phyloP scores from a whole-genome alignment of 305 asterid genomes.

The Euphrasia arctica region DNA sequence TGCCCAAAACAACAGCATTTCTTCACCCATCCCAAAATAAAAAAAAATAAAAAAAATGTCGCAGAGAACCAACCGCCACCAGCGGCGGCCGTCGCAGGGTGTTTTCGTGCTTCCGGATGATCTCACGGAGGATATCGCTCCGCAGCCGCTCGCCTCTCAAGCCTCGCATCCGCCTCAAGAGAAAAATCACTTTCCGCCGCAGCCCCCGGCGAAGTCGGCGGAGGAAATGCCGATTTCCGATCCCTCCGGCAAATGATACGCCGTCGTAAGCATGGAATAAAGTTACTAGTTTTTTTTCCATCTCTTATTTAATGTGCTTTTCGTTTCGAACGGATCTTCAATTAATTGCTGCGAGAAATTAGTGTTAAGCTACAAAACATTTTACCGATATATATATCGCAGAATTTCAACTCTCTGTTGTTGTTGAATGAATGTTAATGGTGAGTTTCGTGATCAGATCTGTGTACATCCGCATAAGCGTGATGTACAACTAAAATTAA shows the following conservation, averaged over 20 bases:
- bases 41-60: constrained; percentile 39
- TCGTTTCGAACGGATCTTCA: neutral
- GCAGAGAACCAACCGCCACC: constrained; percentile 54
- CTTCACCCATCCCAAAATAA: constrained; percentile 18
- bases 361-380: constrained; percentile 22
- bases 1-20: constrained; percentile 23
- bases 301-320: constrained; percentile 22
- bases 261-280: constrained; percentile 27
- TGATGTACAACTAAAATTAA: neutral
- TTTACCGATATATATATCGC: constrained; percentile 19
- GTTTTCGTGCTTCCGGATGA: constrained; percentile 51
- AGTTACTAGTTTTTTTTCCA: constrained; percentile 15
- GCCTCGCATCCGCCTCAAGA: constrained; percentile 35
- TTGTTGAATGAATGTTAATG: neutral
- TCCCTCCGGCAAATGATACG: constrained; percentile 27
- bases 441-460: constrained; percentile 18
- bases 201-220: constrained; percentile 40
- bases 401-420: neutral
- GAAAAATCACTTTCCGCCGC: constrained; percentile 36
- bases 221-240: constrained; percentile 37
- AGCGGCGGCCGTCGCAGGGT: constrained; percentile 66
- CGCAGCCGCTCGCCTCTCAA: constrained; percentile 28
- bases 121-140: constrained; percentile 37
- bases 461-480: constrained; percentile 13
- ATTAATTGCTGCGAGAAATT: neutral